These are phyloP conservation scores for Clarireedia monteithiana DNA, from an alignment of 2,329 filamentous ascomycete species.

Conservation along the genomic window DNA sequence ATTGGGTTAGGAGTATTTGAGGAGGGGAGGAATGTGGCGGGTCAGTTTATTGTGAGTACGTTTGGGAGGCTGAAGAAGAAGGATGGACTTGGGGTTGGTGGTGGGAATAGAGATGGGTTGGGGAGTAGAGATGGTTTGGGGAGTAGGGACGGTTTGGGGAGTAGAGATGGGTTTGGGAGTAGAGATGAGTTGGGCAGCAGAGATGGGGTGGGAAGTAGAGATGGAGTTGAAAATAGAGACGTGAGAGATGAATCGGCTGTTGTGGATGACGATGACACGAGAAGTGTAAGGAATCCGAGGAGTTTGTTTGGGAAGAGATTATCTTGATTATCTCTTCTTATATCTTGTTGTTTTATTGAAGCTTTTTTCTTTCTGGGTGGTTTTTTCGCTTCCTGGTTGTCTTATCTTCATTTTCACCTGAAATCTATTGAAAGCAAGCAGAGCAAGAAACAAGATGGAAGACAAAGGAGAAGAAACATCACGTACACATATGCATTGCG, in stretches of 20 bases:
- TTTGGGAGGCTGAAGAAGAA: constrained; percentile 21
- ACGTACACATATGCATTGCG: not conserved
- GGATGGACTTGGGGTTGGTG: not conserved
- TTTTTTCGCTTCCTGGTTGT: not conserved
- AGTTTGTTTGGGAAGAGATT: constrained; percentile 29
- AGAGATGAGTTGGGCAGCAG: not conserved
- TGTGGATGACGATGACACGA: constrained; percentile 15
- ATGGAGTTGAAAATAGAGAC: not conserved
- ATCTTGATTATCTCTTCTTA: constrained; percentile 9
- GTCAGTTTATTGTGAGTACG: constrained; percentile 18
- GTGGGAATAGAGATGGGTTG: not conserved
- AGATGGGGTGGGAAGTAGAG: not conserved
- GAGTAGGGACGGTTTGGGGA: constrained; percentile 14
- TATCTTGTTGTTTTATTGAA: constrained; percentile 4
- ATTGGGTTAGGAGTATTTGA: not conserved
- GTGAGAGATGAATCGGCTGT: not conserved
- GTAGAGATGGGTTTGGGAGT: constrained; percentile 4
- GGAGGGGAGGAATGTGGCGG: not conserved
- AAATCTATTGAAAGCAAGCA: not conserved
- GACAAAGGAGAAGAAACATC: not conserved
- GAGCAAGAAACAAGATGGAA: not conserved
- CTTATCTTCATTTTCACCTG: not conserved
- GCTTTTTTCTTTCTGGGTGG: not conserved
- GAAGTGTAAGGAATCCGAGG: constrained; percentile 26
- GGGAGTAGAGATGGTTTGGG: not conserved